phyloP scores from a whole-genome alignment of 2,329 filamentous ascomycete genomes.

The Sarocladiaceae sp. region DNA sequence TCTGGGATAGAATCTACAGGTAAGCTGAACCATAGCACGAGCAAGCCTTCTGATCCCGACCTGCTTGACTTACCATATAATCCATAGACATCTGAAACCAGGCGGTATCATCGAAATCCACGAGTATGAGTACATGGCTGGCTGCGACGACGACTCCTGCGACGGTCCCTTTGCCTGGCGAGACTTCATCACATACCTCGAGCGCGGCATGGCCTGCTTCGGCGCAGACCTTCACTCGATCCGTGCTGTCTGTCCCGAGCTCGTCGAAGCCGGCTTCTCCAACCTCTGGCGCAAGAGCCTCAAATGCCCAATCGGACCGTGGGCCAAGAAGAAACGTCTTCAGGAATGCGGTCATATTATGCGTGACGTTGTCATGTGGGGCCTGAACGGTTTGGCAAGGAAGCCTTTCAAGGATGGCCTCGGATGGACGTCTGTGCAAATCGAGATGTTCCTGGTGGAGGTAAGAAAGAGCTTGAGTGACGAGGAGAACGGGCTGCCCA shows the following conservation, averaged over 20 bases:
- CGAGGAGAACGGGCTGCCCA: conserved; percentile 26
- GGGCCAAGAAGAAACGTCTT: conserved; percentile 38
- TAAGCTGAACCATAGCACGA: too few species aligned
- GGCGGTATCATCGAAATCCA: conserved; percentile 48
- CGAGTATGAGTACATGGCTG: conserved; percentile 37
- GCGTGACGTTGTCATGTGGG: conserved; percentile 36
- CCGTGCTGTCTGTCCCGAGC: conserved; percentile 26
- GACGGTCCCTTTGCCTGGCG: conserved; percentile 40
- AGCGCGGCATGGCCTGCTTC: conserved; percentile 34
- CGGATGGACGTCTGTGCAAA: conserved; percentile 35
- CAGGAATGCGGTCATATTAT: conserved; percentile 42
- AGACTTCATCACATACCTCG: conserved; percentile 39
- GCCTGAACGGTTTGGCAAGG: conserved; percentile 33
- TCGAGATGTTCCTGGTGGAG: conserved; percentile 39
- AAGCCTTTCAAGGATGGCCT: conserved; percentile 35
- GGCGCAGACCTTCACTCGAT: conserved; percentile 40
- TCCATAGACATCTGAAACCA: conserved; percentile 42
- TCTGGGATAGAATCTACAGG: conserved; percentile 40
- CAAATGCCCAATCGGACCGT: conserved; percentile 45
- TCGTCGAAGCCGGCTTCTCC: conserved; percentile 38
- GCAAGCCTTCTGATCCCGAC: too few species aligned
- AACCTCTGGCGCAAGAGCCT: conserved; percentile 34
- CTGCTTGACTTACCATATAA: too few species aligned
- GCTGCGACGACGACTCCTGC: conserved; percentile 41
- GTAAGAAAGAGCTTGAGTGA: conserved; percentile 35